Percentiles rank a stretch among this genome's conserved stretches.
phyloP scores from a whole-genome alignment of 495 filamentous ascomycete species.

The Aspergillus affinis region DNA sequence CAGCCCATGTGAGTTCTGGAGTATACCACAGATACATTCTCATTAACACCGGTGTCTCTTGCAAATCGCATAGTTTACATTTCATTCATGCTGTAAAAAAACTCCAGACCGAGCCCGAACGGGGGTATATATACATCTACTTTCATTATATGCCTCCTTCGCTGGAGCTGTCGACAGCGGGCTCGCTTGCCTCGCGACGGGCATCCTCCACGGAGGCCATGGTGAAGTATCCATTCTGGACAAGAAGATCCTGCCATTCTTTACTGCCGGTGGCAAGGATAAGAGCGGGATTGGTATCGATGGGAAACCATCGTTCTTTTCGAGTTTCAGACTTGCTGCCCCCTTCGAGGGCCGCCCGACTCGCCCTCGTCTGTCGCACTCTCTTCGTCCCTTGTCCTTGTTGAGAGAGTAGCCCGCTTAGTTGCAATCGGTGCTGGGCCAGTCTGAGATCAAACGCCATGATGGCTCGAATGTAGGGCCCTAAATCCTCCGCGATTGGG shows the following conservation, averaged over 20 bases:
- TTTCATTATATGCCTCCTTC: constrained; percentile 14
- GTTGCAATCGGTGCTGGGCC: constrained; percentile 61
- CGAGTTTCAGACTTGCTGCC: constrained; percentile 69
- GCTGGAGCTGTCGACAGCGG: constrained; percentile 13
- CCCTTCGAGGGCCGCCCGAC: constrained; percentile 80
- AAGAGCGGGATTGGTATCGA: constrained; percentile 57
- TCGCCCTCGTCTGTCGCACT: constrained; percentile 73
- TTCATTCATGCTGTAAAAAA: neutral
- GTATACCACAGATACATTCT: neutral
- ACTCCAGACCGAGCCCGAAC: too few relatives aligned
- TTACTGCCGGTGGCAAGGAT: constrained; percentile 67
- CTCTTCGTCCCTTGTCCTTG: constrained; percentile 57
- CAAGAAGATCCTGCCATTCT: constrained; percentile 57
- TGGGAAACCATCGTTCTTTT: constrained; percentile 77
- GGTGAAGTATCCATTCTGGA: constrained; percentile 36
- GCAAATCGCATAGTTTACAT: neutral
- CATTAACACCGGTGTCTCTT: neutral
- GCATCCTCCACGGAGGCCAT: constrained; percentile 7
- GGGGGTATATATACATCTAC: neutral
- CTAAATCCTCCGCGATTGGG: constrained; percentile 70
- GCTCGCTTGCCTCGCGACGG: constrained; percentile 9
- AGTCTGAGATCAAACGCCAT: constrained; percentile 70
- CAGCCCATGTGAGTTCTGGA: neutral
- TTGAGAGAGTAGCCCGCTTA: constrained; percentile 61
- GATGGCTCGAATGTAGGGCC: constrained; percentile 80